phyloP scores from a whole-genome alignment of 73 alveolate species.

The Tetrahymena elliotti region DNA sequence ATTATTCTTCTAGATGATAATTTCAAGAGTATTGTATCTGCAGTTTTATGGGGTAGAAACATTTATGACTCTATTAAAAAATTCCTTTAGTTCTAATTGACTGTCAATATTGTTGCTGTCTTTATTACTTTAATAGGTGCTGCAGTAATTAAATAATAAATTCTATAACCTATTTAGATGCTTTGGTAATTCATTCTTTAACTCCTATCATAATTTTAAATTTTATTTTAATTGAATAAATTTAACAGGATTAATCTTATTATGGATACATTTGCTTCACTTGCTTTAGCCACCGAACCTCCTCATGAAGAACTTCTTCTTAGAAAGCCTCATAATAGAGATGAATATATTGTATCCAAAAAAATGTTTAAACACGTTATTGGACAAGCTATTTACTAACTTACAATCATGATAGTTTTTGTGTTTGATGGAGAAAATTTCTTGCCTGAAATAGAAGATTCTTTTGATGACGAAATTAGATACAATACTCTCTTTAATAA shows the following conservation, averaged over 20 bases:
- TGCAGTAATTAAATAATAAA: constrained; percentile 67
- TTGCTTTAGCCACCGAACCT: constrained; percentile 91
- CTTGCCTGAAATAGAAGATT: constrained; percentile 52
- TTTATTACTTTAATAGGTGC: constrained; percentile 69
- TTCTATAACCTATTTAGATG: constrained; percentile 81
- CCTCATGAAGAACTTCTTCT: constrained; percentile 76
- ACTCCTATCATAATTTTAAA: neutral
- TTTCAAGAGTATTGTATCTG: constrained; percentile 82
- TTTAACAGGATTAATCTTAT: constrained; percentile 53
- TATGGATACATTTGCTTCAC: constrained; percentile 81
- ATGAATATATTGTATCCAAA: constrained; percentile 72
- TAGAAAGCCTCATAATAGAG: constrained; percentile 76
- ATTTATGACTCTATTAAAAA: constrained; percentile 82
- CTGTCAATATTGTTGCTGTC: constrained; percentile 80
- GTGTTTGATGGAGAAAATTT: constrained; percentile 64
- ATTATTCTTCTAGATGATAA: constrained; percentile 83
- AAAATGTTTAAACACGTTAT: constrained; percentile 81
- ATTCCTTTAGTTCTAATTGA: constrained; percentile 76
- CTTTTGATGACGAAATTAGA: constrained; percentile 37
- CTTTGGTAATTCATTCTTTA: constrained; percentile 55
- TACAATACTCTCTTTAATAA: constrained; percentile 4
- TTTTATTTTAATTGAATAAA: constrained; percentile 6
- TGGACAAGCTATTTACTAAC: constrained; percentile 62
- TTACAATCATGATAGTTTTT: constrained; percentile 38
- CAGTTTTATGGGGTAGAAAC: constrained; percentile 89